Evolutionary conservation across 176 grass and related monocot genomes (phyloP).

Genomic region (Typha latifolia): DNA sequence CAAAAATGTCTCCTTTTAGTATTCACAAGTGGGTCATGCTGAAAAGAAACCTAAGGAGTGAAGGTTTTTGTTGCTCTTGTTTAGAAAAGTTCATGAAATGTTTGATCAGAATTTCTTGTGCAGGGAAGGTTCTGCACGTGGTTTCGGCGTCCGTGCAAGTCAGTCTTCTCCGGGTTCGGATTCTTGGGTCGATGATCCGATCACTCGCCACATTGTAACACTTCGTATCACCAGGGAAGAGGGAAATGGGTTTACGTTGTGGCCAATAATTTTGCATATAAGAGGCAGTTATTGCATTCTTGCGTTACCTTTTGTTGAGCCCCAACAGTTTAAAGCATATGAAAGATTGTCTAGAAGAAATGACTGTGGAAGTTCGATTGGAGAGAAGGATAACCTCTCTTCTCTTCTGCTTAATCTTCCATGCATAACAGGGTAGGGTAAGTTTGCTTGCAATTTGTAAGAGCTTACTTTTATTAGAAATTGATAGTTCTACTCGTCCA

Average conservation of each 20-base stretch:
- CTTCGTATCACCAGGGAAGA: conserved; percentile 42
- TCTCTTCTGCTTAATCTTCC: conserved; percentile 83
- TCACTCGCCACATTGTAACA: conserved; percentile 66
- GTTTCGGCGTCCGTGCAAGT: conserved; percentile 59
- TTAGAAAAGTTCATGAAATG: not conserved
- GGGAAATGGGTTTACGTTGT: conserved; percentile 43
- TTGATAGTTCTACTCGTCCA: not conserved
- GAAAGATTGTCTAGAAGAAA: conserved; percentile 45
- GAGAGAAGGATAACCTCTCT: conserved; percentile 59
- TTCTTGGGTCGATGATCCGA: conserved; percentile 89
- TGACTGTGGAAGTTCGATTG: conserved; percentile 65
- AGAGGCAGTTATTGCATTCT: conserved; percentile 67
- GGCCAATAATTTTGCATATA: conserved; percentile 72
- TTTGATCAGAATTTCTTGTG: not conserved
- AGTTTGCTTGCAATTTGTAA: conserved; percentile 38
- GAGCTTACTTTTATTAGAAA: not conserved
- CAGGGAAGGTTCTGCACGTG: conserved; percentile 66
- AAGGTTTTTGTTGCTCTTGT: too few species aligned
- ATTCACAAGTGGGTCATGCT: too few species aligned
- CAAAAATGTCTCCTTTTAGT: not conserved
- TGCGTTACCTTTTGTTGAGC: conserved; percentile 65
- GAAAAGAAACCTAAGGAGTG: too few species aligned
- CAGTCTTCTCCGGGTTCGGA: conserved; percentile 51
- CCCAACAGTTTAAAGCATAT: conserved; percentile 48
- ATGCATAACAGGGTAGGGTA: conserved; percentile 99